These are phyloP conservation scores for Jatropha curcas DNA, from an alignment of 345 rosid genomes.

Conservation along the genomic window DNA sequence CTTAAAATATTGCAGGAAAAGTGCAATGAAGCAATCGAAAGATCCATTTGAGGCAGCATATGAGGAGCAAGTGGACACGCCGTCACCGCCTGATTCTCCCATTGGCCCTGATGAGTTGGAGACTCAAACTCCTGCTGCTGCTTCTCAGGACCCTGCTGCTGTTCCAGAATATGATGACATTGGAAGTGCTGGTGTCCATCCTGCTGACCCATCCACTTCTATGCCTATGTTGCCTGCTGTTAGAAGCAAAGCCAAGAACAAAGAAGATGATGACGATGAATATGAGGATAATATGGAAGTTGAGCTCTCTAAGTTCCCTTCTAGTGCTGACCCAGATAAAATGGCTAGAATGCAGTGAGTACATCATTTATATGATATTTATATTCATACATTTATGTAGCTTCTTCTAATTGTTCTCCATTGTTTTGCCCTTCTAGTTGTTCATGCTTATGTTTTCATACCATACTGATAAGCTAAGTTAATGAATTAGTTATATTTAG, in stretches of 20 bases:
- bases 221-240: conserved; percentile 15
- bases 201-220: conserved; percentile 26
- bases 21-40: conserved; percentile 71
- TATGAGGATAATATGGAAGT: conserved; percentile 92
- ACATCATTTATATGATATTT: not conserved
- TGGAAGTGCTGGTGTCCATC: not conserved
- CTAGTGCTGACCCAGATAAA: conserved; percentile 73
- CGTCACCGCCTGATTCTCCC: conserved; percentile 71
- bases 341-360: conserved; percentile 95
- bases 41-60: conserved; percentile 93
- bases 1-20: not conserved
- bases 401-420: not conserved
- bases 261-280: conserved; percentile 72
- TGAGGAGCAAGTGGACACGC: conserved; percentile 73
- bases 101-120: conserved; percentile 41
- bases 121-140: conserved; percentile 27
- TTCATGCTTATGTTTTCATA: not conserved
- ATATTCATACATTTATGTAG: not conserved
- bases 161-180: conserved; percentile 14
- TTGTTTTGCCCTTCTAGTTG: no score
- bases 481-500: not conserved
- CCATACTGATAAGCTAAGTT: not conserved
- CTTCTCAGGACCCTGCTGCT: conserved; percentile 17
- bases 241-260: conserved; percentile 38
- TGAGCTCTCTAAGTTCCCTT: conserved; percentile 72